phyloP scores from a whole-genome alignment of 495 filamentous ascomycete genomes.

The Collariella sp. region DNA sequence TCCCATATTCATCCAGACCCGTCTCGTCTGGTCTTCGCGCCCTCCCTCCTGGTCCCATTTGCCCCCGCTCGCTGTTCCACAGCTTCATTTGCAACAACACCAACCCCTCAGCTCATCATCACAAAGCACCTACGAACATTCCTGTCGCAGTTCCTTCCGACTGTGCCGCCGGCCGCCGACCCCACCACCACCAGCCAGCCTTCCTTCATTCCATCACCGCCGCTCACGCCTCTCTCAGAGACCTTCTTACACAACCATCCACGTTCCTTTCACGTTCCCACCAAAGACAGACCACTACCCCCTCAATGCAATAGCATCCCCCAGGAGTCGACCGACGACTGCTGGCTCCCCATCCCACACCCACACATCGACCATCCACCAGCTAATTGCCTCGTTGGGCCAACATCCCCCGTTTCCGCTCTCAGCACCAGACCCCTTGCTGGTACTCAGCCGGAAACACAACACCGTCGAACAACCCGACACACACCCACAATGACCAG shows the following conservation, averaged over 20 bases:
- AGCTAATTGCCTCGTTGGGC: background rate
- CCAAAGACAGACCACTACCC: conserved; percentile 10
- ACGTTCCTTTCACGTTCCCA: conserved; percentile 16
- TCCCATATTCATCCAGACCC: conserved; percentile 17
- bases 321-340: conserved; percentile 19
- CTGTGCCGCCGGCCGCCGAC: conserved; percentile 7
- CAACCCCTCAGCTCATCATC: background rate
- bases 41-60: conserved; percentile 1
- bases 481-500: conserved; percentile 47
- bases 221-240: conserved; percentile 22
- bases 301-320: conserved; percentile 34
- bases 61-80: conserved; percentile 11
- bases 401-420: background rate
- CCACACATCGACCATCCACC: conserved; percentile 7
- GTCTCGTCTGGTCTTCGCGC: background rate
- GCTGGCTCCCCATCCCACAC: conserved; percentile 19
- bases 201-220: conserved; percentile 13
- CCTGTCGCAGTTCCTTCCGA: conserved; percentile 1
- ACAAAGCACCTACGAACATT: conserved; percentile 1
- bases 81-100: background rate
- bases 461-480: background rate
- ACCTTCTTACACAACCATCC: background rate
- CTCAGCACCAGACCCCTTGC: conserved; percentile 2
- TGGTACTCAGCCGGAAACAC: conserved; percentile 8
- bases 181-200: conserved; percentile 2